Conservation (phyloP, 306 rosid genomes). For the Casuarina equisetifolia region DNA sequence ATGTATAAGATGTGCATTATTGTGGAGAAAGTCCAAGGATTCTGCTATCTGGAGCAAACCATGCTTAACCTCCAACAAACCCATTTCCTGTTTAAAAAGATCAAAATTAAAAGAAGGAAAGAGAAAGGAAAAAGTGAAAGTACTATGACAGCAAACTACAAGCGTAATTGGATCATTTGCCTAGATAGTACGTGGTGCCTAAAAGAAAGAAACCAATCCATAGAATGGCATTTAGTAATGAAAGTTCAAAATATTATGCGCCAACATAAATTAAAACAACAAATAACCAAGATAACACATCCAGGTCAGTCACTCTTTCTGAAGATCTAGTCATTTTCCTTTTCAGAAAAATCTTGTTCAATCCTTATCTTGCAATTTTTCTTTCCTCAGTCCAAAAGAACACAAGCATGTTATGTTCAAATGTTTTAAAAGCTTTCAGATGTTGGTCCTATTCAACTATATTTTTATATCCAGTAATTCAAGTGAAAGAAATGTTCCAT, state of each 20-base stretch:
- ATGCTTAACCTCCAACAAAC: constrained; percentile 92
- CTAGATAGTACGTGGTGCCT: neutral
- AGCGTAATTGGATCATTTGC: neutral
- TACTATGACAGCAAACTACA: constrained; percentile 5
- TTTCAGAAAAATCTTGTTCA: neutral
- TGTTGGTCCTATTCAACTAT: neutral
- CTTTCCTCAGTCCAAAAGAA: neutral
- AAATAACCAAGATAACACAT: neutral
- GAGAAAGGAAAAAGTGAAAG: too few relatives aligned
- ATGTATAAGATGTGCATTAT: constrained; percentile 87
- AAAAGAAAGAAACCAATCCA: neutral
- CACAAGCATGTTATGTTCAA: neutral
- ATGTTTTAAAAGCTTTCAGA: neutral
- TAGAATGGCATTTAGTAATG: neutral
- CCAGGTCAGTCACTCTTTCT: neutral
- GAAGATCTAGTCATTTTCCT: neutral
- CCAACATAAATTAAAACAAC: neutral
- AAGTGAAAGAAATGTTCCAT: neutral
- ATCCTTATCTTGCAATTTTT: neutral
- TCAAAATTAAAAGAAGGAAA: neutral
- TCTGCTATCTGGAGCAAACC: constrained; percentile 96
- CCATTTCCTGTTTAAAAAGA: constrained; percentile 67
- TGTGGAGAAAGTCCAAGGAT: constrained; percentile 89
- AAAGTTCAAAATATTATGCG: neutral
- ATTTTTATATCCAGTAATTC: neutral